Conservation (phyloP, 345 rosid genomes). For the Euphorbia peplus region DNA sequence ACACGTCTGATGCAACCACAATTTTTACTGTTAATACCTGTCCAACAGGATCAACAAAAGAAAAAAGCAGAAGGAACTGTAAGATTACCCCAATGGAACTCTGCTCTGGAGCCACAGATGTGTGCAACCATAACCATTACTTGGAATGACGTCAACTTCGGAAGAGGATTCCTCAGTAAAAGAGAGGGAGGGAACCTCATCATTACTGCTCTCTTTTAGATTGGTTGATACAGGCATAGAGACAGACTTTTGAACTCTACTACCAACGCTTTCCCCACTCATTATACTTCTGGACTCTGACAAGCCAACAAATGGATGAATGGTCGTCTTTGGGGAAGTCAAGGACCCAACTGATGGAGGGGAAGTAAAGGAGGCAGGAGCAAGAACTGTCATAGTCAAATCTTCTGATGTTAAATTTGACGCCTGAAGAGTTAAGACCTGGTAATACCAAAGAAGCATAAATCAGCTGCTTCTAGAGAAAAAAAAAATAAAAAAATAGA, state of each 20-base stretch:
- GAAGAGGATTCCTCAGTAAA: constrained; percentile 43
- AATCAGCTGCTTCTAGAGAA: not conserved
- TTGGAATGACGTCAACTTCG: constrained; percentile 59
- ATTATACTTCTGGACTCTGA: constrained; percentile 52
- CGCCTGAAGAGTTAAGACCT: constrained; percentile 93
- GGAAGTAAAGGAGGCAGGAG: constrained; percentile 81
- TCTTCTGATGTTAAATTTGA: constrained; percentile 91
- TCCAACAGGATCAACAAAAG: constrained; percentile 15
- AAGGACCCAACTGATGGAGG: constrained; percentile 86
- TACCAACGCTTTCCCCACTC: constrained; percentile 37
- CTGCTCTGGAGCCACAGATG: constrained; percentile 99
- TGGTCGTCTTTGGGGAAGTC: constrained; percentile 63
- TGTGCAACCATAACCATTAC: constrained; percentile 64
- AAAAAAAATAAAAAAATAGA: not conserved
- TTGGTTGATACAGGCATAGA: constrained; percentile 31
- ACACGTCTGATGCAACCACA: constrained; percentile 61
- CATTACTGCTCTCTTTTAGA: constrained; percentile 34
- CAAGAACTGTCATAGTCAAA: constrained; percentile 85
- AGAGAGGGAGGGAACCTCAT: constrained; percentile 35
- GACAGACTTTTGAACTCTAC: constrained; percentile 28
- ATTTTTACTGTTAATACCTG: constrained; percentile 7
- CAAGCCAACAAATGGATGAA: constrained; percentile 61
- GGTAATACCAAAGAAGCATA: constrained; percentile 23
- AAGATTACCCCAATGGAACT: constrained; percentile 88
- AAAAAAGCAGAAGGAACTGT: constrained; percentile 9